These are phyloP conservation scores for Xylaria polymorpha DNA, from an alignment of 2,329 filamentous ascomycete genomes.

Conservation along the genomic window DNA sequence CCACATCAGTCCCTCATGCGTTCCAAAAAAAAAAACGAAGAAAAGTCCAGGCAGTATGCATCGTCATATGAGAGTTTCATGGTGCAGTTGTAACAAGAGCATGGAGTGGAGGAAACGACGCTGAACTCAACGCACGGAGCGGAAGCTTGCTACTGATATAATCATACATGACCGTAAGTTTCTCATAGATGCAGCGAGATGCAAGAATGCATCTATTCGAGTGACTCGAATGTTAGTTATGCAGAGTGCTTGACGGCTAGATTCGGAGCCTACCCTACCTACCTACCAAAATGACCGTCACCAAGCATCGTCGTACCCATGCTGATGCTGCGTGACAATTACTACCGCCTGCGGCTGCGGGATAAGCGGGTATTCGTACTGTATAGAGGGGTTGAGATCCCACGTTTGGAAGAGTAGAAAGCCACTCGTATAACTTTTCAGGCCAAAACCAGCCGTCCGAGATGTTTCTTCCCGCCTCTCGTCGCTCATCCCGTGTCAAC, in stretches of 20 bases:
- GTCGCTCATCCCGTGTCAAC: constrained; percentile 20
- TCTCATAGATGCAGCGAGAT: constrained; percentile 9
- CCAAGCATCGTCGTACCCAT: constrained; percentile 29
- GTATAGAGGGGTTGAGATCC: constrained; percentile 23
- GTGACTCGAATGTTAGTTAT: constrained; percentile 6
- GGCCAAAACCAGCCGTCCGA: constrained; percentile 8
- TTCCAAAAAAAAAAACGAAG: background rate
- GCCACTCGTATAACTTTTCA: constrained; percentile 23
- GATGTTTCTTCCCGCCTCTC: constrained; percentile 26
- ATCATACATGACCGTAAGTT: constrained; percentile 4
- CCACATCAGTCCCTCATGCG: constrained; percentile 8
- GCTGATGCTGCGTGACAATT: constrained; percentile 35
- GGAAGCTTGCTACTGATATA: constrained; percentile 13
- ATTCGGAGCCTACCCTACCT: constrained; percentile 22
- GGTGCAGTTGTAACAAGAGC: constrained; percentile 1
- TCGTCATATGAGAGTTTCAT: constrained; percentile 14
- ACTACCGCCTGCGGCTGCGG: constrained; percentile 31
- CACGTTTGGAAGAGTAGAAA: constrained; percentile 14
- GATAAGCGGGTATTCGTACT: constrained; percentile 30
- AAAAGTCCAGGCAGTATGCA: constrained; percentile 5
- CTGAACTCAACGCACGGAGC: background rate
- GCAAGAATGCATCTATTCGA: constrained; percentile 22
- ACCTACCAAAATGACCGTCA: constrained; percentile 32
- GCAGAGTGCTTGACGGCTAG: constrained; percentile 17
- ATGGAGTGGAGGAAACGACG: constrained; percentile 2